Percentiles rank a stretch among this genome's conserved stretches.
phyloP scores from a whole-genome alignment of 2,329 filamentous ascomycete species.

The Sarocladiaceae sp. region DNA sequence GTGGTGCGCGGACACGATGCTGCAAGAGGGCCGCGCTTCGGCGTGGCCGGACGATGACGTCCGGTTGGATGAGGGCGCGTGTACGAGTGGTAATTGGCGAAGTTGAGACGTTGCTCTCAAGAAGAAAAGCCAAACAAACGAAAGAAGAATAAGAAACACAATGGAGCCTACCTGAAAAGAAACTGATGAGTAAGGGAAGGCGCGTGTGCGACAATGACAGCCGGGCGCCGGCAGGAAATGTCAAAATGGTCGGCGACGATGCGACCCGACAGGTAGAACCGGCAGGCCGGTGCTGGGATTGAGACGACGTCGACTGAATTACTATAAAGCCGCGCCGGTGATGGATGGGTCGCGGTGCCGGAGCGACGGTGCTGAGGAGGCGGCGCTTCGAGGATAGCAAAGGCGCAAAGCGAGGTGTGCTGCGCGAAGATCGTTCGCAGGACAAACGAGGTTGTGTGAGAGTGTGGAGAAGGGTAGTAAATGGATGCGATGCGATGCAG shows the following conservation, averaged over 20 bases:
- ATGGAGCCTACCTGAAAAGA: neutral
- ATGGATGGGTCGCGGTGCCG: neutral
- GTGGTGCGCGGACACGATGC: no score
- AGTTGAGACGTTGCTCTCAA: no score
- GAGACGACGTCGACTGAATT: slow-evolving; percentile 4
- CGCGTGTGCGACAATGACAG: slow-evolving; percentile 5
- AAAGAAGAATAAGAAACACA: neutral
- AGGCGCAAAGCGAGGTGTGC: slow-evolving; percentile 1
- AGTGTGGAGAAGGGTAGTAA: slow-evolving; percentile 8
- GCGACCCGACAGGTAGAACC: slow-evolving; percentile 2
- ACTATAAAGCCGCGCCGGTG: neutral
- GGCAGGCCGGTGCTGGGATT: neutral
- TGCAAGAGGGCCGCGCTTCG: no score
- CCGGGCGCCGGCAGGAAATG: neutral
- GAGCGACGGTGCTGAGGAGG: slow-evolving; percentile 3
- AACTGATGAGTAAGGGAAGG: neutral
- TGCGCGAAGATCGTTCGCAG: slow-evolving; percentile 5
- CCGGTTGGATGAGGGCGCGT: no score
- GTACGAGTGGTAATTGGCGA: no score
- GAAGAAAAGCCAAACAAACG: neutral
- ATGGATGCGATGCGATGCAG: slow-evolving; percentile 6
- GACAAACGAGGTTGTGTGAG: slow-evolving; percentile 8
- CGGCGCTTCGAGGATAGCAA: neutral
- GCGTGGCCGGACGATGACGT: no score
- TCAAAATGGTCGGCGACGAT: slow-evolving; percentile 1